These are phyloP conservation scores for Byssothecium circinans DNA, from an alignment of 2,329 filamentous ascomycete species.

Conservation along the genomic window DNA sequence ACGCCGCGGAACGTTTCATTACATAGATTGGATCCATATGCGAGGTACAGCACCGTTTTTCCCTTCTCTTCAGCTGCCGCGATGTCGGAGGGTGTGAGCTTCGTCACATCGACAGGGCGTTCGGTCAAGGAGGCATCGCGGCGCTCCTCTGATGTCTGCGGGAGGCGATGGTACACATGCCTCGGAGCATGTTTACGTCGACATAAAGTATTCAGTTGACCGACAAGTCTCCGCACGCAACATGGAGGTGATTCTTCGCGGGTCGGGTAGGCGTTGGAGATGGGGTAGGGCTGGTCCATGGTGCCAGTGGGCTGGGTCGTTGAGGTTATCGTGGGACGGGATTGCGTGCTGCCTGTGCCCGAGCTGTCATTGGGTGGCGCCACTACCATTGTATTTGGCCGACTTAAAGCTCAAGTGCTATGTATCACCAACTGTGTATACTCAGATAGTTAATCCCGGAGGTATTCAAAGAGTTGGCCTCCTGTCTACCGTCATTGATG, in stretches of 20 bases:
- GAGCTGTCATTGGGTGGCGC: constrained; percentile 24
- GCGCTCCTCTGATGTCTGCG: constrained; percentile 29
- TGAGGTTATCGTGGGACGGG: constrained; percentile 23
- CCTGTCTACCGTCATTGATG: background rate
- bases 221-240: constrained; percentile 12
- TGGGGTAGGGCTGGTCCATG: constrained; percentile 2
- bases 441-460: too few species aligned
- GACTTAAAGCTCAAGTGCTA: background rate
- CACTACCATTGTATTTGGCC: background rate
- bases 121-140: constrained; percentile 38
- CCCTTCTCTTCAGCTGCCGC: constrained; percentile 28
- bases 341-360: constrained; percentile 34
- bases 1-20: constrained; percentile 76
- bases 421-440: background rate
- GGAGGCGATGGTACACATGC: constrained; percentile 20
- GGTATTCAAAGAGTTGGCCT: too few species aligned
- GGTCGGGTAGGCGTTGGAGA: constrained; percentile 5
- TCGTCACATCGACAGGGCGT: constrained; percentile 21
- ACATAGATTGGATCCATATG: constrained; percentile 89
- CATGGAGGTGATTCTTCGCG: constrained; percentile 7
- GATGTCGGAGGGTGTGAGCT: constrained; percentile 17
- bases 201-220: constrained; percentile 13
- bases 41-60: constrained; percentile 50
- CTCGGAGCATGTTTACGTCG: constrained; percentile 7
- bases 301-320: constrained; percentile 12